Conservation (phyloP, 768 basidiomycete genomes). For the Pleurotus citrinopileatus region DNA sequence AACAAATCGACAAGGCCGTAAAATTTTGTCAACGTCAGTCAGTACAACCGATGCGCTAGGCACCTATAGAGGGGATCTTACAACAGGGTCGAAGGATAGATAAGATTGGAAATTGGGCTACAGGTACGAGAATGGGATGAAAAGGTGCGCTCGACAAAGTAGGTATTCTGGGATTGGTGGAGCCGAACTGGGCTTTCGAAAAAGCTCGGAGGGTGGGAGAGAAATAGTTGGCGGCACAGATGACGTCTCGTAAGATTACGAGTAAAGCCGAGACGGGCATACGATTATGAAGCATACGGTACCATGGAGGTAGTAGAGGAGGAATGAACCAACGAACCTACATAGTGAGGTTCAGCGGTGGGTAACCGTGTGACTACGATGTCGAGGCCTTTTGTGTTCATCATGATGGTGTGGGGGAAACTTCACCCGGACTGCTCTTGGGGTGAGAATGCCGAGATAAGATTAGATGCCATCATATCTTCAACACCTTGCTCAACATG, state of each 20-base stretch:
- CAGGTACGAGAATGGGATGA: neutral
- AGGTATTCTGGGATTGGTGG: neutral
- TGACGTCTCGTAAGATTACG: too few species aligned
- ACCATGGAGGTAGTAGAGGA: neutral
- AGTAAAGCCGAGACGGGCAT: too few species aligned
- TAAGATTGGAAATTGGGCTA: neutral
- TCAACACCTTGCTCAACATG: slow-evolving; percentile 1
- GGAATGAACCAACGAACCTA: neutral
- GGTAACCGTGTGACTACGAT: neutral
- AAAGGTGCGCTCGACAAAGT: neutral
- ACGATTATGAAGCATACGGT: neutral
- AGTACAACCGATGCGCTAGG: neutral
- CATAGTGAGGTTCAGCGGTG: neutral
- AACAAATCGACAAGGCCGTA: neutral
- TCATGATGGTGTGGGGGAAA: neutral
- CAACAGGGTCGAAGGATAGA: neutral
- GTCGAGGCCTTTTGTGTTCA: neutral
- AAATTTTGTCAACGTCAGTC: neutral
- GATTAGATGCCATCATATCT: neutral
- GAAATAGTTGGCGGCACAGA: too few species aligned
- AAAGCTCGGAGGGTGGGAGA: too few species aligned
- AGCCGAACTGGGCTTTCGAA: neutral
- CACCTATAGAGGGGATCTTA: neutral
- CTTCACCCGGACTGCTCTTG: neutral
- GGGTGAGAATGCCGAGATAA: neutral